Percentiles rank a stretch among this genome's conserved stretches.
phyloP scores from a whole-genome alignment of 768 basidiomycete genomes.

The Trametes meyenii region DNA sequence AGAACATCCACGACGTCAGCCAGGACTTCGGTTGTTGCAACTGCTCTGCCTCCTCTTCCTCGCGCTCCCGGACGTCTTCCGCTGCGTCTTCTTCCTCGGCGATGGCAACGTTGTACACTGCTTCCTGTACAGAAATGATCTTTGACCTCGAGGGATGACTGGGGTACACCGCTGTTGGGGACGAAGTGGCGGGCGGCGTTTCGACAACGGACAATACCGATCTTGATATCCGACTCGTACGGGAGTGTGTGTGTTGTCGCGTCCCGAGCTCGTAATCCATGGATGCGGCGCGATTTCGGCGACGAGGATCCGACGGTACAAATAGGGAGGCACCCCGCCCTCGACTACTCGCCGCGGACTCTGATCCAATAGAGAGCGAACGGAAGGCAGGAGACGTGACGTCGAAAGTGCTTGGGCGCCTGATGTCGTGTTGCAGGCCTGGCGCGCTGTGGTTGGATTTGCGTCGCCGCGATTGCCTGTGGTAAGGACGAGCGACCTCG shows the following conservation, averaged over 20 bases:
- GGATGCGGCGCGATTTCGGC: slow-evolving; percentile 29
- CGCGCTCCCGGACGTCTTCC: slow-evolving; percentile 54
- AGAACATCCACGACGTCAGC: slow-evolving; percentile 72
- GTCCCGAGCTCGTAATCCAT: slow-evolving; percentile 26
- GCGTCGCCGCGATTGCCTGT: slow-evolving; percentile 44
- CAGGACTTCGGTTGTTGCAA: slow-evolving; percentile 53
- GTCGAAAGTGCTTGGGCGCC: slow-evolving; percentile 22
- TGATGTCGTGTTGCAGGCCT: slow-evolving; percentile 10
- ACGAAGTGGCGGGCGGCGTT: background rate
- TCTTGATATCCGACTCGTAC: slow-evolving; percentile 12
- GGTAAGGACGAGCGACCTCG: slow-evolving; percentile 42
- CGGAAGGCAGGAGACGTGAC: slow-evolving; percentile 16
- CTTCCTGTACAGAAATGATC: slow-evolving; percentile 57
- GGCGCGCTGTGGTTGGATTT: slow-evolving; percentile 35
- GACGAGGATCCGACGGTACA: slow-evolving; percentile 20
- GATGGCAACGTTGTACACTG: slow-evolving; percentile 67
- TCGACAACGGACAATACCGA: slow-evolving; percentile 26
- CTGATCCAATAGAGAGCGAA: slow-evolving; percentile 16
- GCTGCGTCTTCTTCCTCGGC: slow-evolving; percentile 68
- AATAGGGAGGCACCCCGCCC: slow-evolving; percentile 12
- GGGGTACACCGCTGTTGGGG: slow-evolving; percentile 5
- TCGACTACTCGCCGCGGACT: slow-evolving; percentile 1
- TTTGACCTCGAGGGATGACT: slow-evolving; percentile 29
- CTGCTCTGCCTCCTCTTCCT: slow-evolving; percentile 53
- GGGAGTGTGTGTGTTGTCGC: slow-evolving; percentile 6